A percentile compares a stretch with the other conserved stretches of the same genome.
phyloP scores from a whole-genome alignment of 495 filamentous ascomycete species.

The Chaetomium tenue region DNA sequence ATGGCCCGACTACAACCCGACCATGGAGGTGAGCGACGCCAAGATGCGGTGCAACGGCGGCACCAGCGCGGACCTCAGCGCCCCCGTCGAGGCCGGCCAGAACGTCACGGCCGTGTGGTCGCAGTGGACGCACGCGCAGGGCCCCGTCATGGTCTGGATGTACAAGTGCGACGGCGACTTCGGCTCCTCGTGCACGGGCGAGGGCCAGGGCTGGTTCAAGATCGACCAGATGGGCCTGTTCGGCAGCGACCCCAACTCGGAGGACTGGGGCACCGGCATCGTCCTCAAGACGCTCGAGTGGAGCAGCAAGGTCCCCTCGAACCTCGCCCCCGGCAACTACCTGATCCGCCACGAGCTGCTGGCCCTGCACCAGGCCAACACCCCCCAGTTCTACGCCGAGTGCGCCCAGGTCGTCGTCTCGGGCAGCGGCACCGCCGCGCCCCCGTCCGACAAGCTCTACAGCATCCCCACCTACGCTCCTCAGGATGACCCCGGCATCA shows the following conservation, averaged over 20 bases:
- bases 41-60: slow-evolving; percentile 59
- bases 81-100: slow-evolving; percentile 46
- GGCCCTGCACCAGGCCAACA: slow-evolving; percentile 59
- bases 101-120: slow-evolving; percentile 52
- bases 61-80: slow-evolving; percentile 44
- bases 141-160: slow-evolving; percentile 57
- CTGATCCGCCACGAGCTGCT: slow-evolving; percentile 60
- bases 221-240: slow-evolving; percentile 55
- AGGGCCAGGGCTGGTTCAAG: slow-evolving; percentile 56
- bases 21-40: slow-evolving; percentile 39
- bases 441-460: slow-evolving; percentile 44
- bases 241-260: slow-evolving; percentile 2
- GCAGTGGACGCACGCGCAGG: slow-evolving; percentile 59
- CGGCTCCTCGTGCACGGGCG: slow-evolving; percentile 46
- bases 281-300: slow-evolving; percentile 30
- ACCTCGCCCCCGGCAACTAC: slow-evolving; percentile 56
- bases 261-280: slow-evolving; percentile 13
- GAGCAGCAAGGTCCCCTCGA: slow-evolving; percentile 52
- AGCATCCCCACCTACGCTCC: slow-evolving; percentile 54
- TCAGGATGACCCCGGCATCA: slow-evolving; percentile 53
- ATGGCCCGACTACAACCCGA: slow-evolving; percentile 57
- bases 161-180: slow-evolving; percentile 52
- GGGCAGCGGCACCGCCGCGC: slow-evolving; percentile 48
- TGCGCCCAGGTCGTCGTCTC: slow-evolving; percentile 56
- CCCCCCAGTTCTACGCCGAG: slow-evolving; percentile 61